Percentiles rank a stretch among this genome's conserved stretches.
phyloP scores from a whole-genome alignment of 371 early-diverging fungal species.

The Mucor piriformis region DNA sequence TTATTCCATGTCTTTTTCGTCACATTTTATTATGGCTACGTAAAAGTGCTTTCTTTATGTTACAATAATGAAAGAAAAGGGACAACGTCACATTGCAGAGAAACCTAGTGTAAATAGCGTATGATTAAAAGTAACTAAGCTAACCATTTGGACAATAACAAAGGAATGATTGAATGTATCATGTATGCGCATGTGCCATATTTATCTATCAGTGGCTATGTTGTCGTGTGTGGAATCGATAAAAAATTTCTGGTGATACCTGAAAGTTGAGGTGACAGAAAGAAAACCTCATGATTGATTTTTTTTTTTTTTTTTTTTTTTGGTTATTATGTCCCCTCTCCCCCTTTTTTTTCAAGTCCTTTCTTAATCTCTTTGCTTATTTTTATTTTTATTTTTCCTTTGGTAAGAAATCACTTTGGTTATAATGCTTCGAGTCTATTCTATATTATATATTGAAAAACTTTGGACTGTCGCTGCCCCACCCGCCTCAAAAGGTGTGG shows the following conservation, averaged over 20 bases:
- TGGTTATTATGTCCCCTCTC: neutral
- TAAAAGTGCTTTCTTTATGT: no score
- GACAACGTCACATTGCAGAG: slow-evolving; percentile 11
- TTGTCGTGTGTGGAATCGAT: neutral
- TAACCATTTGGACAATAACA: slow-evolving; percentile 6
- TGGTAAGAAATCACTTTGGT: neutral
- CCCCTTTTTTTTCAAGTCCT: neutral
- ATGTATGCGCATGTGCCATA: slow-evolving; percentile 13
- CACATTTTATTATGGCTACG: no score
- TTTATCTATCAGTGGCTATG: slow-evolving; percentile 10
- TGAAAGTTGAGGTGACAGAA: no score
- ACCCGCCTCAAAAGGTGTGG: neutral
- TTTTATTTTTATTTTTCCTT: neutral
- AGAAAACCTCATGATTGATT: slow-evolving; percentile 4
- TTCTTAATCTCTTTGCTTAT: neutral
- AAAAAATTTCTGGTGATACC: no score
- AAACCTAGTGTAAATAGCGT: no score
- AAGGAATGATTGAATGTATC: slow-evolving; percentile 13
- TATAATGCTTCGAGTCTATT: slow-evolving; percentile 27
- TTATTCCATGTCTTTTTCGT: no score
- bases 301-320: neutral
- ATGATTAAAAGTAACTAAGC: slow-evolving; percentile 4
- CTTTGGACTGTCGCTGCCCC: slow-evolving; percentile 15
- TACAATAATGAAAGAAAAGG: neutral
- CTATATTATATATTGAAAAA: slow-evolving; percentile 20